Evolutionary conservation across 2,329 filamentous ascomycete genomes (phyloP).

Genomic region (Claviceps cyperi): DNA sequence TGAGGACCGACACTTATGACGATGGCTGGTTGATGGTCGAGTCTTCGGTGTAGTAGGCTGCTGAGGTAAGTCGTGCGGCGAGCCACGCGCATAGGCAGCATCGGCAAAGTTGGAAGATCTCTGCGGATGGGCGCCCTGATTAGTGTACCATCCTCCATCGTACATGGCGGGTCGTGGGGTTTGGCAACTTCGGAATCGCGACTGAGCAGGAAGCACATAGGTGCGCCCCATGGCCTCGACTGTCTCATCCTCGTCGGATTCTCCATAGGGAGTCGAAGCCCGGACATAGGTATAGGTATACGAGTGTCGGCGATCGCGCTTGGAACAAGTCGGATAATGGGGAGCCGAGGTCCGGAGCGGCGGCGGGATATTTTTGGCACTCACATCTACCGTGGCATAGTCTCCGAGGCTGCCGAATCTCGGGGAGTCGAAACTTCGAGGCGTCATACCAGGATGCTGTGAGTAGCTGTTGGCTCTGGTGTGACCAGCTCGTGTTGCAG

Average conservation of each 20-base stretch:
- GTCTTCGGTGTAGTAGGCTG: constrained; percentile 17
- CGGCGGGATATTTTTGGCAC: constrained; percentile 37
- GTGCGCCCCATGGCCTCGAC: constrained; percentile 37
- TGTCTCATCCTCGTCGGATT: constrained; percentile 50
- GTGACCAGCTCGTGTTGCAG: constrained; percentile 35
- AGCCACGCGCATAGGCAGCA: constrained; percentile 21
- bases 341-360: constrained; percentile 25
- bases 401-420: constrained; percentile 48
- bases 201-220: constrained; percentile 37
- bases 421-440: constrained; percentile 38
- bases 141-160: constrained; percentile 42
- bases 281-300: constrained; percentile 45
- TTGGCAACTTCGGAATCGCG: constrained; percentile 23
- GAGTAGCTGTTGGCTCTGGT: constrained; percentile 24
- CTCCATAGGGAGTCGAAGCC: constrained; percentile 43
- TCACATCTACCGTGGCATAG: constrained; percentile 54
- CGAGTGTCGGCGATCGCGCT: constrained; percentile 41
- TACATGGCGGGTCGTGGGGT: constrained; percentile 24
- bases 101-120: constrained; percentile 23
- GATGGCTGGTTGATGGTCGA: constrained; percentile 27
- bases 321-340: constrained; percentile 19
- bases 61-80: constrained; percentile 28
- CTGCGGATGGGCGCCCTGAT: constrained; percentile 43
- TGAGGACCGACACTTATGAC: constrained; percentile 32
- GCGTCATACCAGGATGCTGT: constrained; percentile 22